phyloP scores from a whole-genome alignment of 2,329 filamentous ascomycete genomes.

The Shiraia bambusicola region DNA sequence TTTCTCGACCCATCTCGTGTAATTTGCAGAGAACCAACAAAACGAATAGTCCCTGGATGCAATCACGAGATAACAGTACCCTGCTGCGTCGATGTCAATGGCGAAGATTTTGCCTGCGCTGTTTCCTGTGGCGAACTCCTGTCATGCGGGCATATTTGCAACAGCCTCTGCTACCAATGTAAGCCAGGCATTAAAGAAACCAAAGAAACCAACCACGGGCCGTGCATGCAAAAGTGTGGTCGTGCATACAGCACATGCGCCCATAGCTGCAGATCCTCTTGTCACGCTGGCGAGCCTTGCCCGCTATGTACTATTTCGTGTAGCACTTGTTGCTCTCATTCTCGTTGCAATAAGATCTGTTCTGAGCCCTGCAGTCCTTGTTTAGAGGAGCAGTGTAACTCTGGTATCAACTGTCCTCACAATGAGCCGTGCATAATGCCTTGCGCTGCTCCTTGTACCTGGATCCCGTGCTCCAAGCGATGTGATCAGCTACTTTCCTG shows the following conservation, averaged over 20 bases:
- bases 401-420: neutral
- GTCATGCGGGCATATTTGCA: constrained; percentile 61
- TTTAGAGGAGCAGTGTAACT: neutral
- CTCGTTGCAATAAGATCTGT: neutral
- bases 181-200: no score
- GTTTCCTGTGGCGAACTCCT: constrained; percentile 51
- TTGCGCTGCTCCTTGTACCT: neutral
- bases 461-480: neutral
- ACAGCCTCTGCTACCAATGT: constrained; percentile 15
- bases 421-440: neutral
- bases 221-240: neutral
- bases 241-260: neutral
- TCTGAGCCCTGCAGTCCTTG: neutral
- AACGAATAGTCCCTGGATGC: constrained; percentile 56
- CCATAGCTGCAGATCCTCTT: neutral
- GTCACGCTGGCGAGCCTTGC: neutral
- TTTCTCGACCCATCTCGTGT: no score
- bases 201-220: neutral
- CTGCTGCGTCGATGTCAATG: constrained; percentile 54
- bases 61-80: constrained; percentile 53
- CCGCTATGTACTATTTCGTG: no score
- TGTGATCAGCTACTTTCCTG: neutral
- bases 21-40: no score
- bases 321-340: neutral
- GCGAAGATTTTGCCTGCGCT: constrained; percentile 50